These are phyloP conservation scores for Botrytis tulipae DNA, from an alignment of 2,329 filamentous ascomycete species.

Conservation along the genomic window DNA sequence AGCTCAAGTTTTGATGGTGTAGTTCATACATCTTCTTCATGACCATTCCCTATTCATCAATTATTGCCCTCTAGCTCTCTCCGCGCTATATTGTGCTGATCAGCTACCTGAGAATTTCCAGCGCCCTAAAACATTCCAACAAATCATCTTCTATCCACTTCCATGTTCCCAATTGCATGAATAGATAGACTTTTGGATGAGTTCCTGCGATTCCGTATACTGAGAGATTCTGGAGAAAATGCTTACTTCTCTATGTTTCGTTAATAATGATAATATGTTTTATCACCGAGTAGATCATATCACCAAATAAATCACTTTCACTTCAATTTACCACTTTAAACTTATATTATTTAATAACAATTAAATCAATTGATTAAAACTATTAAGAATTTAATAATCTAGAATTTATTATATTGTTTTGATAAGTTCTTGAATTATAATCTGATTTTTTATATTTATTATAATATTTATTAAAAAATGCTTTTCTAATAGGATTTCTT, in stretches of 20 bases:
- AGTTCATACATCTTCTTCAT: neutral
- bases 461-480: too few relatives aligned
- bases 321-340: too few relatives aligned
- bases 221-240: neutral
- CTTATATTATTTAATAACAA: too few relatives aligned
- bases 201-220: neutral
- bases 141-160: neutral
- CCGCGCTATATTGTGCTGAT: neutral
- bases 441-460: too few relatives aligned
- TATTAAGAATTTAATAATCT: too few relatives aligned
- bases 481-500: too few relatives aligned
- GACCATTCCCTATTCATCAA: neutral
- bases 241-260: neutral
- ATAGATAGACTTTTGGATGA: neutral
- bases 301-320: too few relatives aligned
- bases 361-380: too few relatives aligned
- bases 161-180: neutral
- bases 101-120: neutral
- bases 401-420: too few relatives aligned
- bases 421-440: too few relatives aligned
- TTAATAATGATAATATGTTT: too few relatives aligned
- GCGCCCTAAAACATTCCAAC: neutral
- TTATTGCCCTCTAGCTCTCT: neutral
- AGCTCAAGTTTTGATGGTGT: neutral
- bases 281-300: too few relatives aligned